Evolutionary conservation across 345 rosid genomes (phyloP), one percentile per base, ranked within the genome.

Genomic region (Physaria fendleri): DNA sequence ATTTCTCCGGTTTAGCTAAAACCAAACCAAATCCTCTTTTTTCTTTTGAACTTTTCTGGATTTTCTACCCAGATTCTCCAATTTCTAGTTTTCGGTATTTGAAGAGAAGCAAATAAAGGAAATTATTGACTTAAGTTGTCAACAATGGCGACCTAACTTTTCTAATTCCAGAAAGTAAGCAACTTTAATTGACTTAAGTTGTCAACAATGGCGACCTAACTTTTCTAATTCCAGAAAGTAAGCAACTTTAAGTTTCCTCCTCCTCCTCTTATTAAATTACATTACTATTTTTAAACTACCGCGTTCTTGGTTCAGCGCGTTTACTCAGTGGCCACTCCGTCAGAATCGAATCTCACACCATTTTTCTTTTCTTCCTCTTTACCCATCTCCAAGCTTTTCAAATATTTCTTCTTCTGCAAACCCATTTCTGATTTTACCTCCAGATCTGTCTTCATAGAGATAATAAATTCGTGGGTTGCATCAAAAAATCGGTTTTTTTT

Each of bases 121-220:
- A 47, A 16, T n/a, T n/a, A 13, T 46, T 66, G 46, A 53, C 46
- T 37, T 13, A 32, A 32, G 12, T 41, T 24, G 65, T 68, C 72
- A 32, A 11, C 4, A 11, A 27, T 24, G 47, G 47, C 53, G 47
- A 59, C 65, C 65, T 15, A 67, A 38, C 59, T 66, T 66, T 49
- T 21, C 57, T 47, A 17, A 55, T 28, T 22, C 58, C 37, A 29
- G 35, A 56, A 38, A 56, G 43, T 66, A 24, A 48, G 50, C 65
- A 21, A 7, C 63, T 17, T 37, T 29, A 56, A 13, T 46, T 66
- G 46, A 53, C 46, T 37, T 13, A 32, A 32, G 12, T 41, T 24
- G 65, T 68, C 72, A 51, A 68, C 37, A 42, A 59, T 33, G 66
- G 20, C 53, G 47, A 59, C 65, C 65, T 15, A 67, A 38, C 59